phyloP scores from a whole-genome alignment of 129 eudicot species.

The Pulicaria dysenterica region DNA sequence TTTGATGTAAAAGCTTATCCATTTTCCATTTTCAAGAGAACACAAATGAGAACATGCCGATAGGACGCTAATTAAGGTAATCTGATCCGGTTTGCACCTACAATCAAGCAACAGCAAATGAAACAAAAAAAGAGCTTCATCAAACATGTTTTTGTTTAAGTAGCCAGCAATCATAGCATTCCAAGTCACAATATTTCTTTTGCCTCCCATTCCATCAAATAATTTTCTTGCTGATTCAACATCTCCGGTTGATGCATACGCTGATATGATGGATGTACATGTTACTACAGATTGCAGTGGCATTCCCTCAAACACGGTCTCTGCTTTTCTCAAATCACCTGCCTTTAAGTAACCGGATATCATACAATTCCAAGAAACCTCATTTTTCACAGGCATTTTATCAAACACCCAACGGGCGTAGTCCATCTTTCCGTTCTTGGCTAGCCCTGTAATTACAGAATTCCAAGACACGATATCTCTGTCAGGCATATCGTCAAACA shows the following conservation, averaged over 20 bases:
- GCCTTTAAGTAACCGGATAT: constrained; percentile 54
- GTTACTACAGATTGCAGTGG: constrained; percentile 59
- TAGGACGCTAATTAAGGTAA: constrained; percentile 45
- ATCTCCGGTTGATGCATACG: constrained; percentile 45
- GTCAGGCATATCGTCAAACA: constrained; percentile 62
- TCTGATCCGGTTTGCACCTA: constrained; percentile 52
- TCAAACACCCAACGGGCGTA: constrained; percentile 46
- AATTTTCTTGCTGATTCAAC: constrained; percentile 51
- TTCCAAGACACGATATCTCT: constrained; percentile 71
- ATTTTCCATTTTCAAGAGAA: constrained; percentile 68
- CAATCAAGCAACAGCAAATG: constrained; percentile 52
- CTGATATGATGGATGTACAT: constrained; percentile 59
- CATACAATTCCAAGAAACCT: constrained; percentile 67
- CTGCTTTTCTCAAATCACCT: constrained; percentile 49
- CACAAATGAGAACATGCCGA: constrained; percentile 64
- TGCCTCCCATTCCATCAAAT: constrained; percentile 50
- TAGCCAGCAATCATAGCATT: constrained; percentile 72
- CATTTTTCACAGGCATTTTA: constrained; percentile 57
- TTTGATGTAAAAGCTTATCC: constrained; percentile 53
- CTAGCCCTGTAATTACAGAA: constrained; percentile 50
- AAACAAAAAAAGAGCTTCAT: constrained; percentile 52
- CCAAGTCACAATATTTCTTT: constrained; percentile 63
- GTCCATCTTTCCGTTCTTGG: constrained; percentile 51
- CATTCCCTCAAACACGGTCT: constrained; percentile 45
- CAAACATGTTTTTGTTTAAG: constrained; percentile 45